Conservation (phyloP, 495 filamentous ascomycete species). For the Bombardia bombarda region DNA sequence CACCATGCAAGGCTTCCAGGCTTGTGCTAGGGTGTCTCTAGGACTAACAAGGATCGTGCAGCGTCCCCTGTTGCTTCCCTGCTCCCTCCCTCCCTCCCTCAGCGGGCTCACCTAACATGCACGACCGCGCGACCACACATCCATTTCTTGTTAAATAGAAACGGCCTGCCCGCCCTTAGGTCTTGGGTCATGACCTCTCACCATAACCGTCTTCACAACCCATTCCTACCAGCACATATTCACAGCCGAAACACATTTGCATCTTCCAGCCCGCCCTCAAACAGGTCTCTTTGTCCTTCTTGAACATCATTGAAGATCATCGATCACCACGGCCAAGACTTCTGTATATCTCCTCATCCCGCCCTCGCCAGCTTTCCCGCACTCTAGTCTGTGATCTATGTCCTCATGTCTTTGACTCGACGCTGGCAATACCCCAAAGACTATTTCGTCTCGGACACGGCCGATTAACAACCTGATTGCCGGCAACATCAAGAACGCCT, state of each 20-base stretch:
- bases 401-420: conserved; percentile 37
- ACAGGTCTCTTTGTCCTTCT: neutral
- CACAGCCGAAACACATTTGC: conserved; percentile 6
- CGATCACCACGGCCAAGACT: conserved; percentile 1
- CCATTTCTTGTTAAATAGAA: conserved; percentile 5
- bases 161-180: conserved; percentile 3
- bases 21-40: too few species aligned
- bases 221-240: neutral
- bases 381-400: conserved; percentile 14
- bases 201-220: conserved; percentile 1
- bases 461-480: conserved; percentile 27
- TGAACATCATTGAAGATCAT: too few species aligned
- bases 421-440: conserved; percentile 22
- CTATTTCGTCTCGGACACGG: conserved; percentile 33
- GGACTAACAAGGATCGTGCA: neutral
- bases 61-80: too few species aligned
- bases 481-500: conserved; percentile 25
- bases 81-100: conserved; percentile 1
- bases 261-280: conserved; percentile 1
- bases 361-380: conserved; percentile 2
- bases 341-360: conserved; percentile 11
- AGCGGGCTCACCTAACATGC: neutral
- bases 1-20: neutral
- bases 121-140: too few species aligned
- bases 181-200: neutral